These are phyloP conservation scores for Auriscalpium vulgare DNA, from an alignment of 768 basidiomycete genomes.

Conservation along the genomic window DNA sequence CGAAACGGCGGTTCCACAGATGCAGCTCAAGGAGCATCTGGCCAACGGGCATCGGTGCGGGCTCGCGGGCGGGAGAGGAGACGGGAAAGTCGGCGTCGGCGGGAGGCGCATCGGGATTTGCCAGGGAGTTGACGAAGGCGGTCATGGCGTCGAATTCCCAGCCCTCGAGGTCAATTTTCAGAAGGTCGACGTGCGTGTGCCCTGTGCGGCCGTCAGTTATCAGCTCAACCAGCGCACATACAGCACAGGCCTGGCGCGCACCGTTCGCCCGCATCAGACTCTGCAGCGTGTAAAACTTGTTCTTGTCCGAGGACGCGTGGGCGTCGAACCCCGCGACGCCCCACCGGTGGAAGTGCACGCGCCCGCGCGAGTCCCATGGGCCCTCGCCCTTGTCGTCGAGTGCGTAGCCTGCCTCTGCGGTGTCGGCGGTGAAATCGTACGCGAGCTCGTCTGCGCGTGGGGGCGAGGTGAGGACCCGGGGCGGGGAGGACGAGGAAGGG, in stretches of 20 bases:
- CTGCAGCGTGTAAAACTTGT: slow-evolving; percentile 38
- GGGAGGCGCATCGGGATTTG: slow-evolving; percentile 24
- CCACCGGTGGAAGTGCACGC: slow-evolving; percentile 36
- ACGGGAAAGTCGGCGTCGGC: not conserved
- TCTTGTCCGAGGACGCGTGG: slow-evolving; percentile 21
- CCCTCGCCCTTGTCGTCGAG: slow-evolving; percentile 23
- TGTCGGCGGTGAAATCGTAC: slow-evolving; percentile 1
- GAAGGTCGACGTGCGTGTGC: slow-evolving; percentile 32
- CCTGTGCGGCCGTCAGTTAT: not conserved
- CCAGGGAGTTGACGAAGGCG: slow-evolving; percentile 31
- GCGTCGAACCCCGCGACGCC: slow-evolving; percentile 32
- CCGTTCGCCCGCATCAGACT: slow-evolving; percentile 38
- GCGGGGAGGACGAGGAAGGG: slow-evolving; percentile 12
- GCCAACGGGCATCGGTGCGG: slow-evolving; percentile 28
- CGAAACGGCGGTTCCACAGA: slow-evolving; percentile 16
- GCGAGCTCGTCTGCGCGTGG: slow-evolving; percentile 15
- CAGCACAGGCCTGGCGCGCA: slow-evolving; percentile 10
- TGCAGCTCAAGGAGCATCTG: slow-evolving; percentile 43
- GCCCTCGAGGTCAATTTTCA: slow-evolving; percentile 42
- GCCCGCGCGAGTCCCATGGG: slow-evolving; percentile 22
- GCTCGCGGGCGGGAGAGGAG: not conserved
- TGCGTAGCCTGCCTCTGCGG: not conserved
- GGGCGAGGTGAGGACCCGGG: slow-evolving; percentile 11
- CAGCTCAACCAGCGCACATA: too few relatives aligned
- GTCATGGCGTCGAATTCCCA: slow-evolving; percentile 38